phyloP scores from a whole-genome alignment of 768 basidiomycete genomes.

The Dentipellis fragilis region DNA sequence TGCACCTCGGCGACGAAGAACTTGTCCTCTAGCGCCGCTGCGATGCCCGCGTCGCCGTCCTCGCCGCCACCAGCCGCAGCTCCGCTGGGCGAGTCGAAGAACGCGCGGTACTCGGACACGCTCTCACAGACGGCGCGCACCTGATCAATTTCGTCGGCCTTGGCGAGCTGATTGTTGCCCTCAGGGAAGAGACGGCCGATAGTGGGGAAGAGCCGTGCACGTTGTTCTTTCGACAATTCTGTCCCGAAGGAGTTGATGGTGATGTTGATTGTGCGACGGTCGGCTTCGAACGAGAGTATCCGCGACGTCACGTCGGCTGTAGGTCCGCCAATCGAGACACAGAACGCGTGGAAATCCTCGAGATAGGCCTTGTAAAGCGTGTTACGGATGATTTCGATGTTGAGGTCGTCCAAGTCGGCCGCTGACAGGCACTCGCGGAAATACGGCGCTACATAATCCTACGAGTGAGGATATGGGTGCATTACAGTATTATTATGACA shows the following conservation, averaged over 20 bases:
- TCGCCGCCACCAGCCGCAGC: conserved; percentile 23
- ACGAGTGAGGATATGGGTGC: not conserved
- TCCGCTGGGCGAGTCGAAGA: conserved; percentile 52
- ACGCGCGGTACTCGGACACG: conserved; percentile 81
- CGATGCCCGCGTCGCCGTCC: conserved; percentile 24
- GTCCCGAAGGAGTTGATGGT: conserved; percentile 99
- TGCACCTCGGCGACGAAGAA: conserved; percentile 94
- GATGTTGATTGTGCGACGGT: conserved; percentile 94
- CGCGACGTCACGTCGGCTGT: conserved; percentile 88
- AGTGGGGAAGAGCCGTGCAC: conserved; percentile 87
- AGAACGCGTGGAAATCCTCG: conserved; percentile 90
- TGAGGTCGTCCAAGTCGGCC: conserved; percentile 93
- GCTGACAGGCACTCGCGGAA: conserved; percentile 95
- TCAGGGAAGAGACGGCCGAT: conserved; percentile 92
- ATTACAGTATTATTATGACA: conserved; percentile 19
- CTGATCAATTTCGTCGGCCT: conserved; percentile 92
- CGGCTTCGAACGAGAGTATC: conserved; percentile 93
- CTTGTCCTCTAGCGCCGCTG: conserved; percentile 76
- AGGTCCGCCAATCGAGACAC: conserved; percentile 67
- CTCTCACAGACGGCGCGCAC: conserved; percentile 82
- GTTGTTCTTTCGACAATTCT: conserved; percentile 88
- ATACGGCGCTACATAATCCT: conserved; percentile 60
- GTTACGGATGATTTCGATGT: conserved; percentile 99
- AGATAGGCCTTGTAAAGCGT: conserved; percentile 98
- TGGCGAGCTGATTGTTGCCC: conserved; percentile 88